Percentiles rank a stretch among this genome's conserved stretches.
phyloP scores from a whole-genome alignment of 164 flowering plant species.

The Amborella trichopoda region DNA sequence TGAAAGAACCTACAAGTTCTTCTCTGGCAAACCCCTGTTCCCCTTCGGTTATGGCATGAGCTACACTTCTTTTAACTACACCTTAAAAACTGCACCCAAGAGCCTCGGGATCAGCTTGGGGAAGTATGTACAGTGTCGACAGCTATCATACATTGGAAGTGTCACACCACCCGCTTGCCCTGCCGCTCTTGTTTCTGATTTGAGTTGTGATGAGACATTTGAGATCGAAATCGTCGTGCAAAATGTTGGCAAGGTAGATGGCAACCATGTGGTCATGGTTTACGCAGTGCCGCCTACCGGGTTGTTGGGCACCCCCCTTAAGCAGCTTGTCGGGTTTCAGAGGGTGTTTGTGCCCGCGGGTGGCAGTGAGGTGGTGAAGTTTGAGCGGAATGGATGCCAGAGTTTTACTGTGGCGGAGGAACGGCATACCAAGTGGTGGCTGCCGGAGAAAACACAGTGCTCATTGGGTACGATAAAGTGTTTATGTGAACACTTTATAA shows the following conservation, averaged over 20 bases:
- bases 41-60: conserved; percentile 69
- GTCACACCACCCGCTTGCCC: not conserved
- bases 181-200: not conserved
- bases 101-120: not conserved
- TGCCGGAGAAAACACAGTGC: conserved; percentile 11
- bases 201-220: not conserved
- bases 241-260: not conserved
- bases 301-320: not conserved
- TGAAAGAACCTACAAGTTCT: conserved; percentile 73
- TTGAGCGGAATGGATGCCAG: conserved; percentile 4
- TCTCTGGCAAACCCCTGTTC: conserved; percentile 53
- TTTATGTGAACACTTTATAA: conserved; percentile 4
- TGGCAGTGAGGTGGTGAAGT: not conserved
- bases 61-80: conserved; percentile 39
- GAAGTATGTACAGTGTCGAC: conserved; percentile 6
- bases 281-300: not conserved
- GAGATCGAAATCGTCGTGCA: not conserved
- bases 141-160: not conserved
- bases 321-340: conserved; percentile 3
- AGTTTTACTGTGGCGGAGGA: conserved; percentile 9
- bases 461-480: conserved; percentile 11
- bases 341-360: conserved; percentile 1
- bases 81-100: conserved; percentile 22
- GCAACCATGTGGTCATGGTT: not conserved
- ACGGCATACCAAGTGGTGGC: conserved; percentile 7